These are phyloP conservation scores for Parietaria judaica DNA, from an alignment of 306 rosid species.

Conservation along the genomic window DNA sequence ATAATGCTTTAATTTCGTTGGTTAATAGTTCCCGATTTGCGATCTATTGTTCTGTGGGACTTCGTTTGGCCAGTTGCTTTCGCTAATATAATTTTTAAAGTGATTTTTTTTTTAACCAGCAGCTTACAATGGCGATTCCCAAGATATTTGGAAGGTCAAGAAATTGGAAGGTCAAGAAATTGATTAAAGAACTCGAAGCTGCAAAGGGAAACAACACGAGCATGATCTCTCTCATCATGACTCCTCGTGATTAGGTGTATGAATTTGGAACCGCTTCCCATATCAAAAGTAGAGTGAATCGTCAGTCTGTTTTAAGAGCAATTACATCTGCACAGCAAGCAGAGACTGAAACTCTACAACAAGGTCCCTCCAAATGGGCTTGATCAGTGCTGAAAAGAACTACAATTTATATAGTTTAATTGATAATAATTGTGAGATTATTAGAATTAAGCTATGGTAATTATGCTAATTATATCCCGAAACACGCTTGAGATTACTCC, in stretches of 20 bases:
- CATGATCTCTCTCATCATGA: constrained; percentile 91
- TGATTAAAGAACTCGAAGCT: constrained; percentile 79
- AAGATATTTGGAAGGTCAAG: constrained; percentile 78
- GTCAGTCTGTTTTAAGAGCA: constrained; percentile 80
- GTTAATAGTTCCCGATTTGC: too few relatives aligned
- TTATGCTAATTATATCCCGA: too few relatives aligned
- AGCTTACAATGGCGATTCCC: constrained; percentile 69
- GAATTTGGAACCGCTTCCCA: constrained; percentile 94
- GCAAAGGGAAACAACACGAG: constrained; percentile 89
- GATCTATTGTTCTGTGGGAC: too few relatives aligned
- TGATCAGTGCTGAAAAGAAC: too few relatives aligned
- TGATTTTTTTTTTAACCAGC: too few relatives aligned
- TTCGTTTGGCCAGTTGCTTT: too few relatives aligned
- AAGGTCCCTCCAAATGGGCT: constrained; percentile 89
- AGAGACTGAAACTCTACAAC: constrained; percentile 71
- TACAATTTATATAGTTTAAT: too few relatives aligned
- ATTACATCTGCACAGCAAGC: constrained; percentile 91
- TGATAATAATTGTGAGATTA: too few relatives aligned
- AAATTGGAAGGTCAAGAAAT: constrained; percentile 88
- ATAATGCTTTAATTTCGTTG: too few relatives aligned
- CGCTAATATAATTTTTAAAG: too few relatives aligned
- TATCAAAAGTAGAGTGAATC: constrained; percentile 82
- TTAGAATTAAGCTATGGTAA: too few relatives aligned
- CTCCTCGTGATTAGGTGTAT: constrained; percentile 85
- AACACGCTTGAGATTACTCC: too few relatives aligned